Conservation (phyloP, 2,329 filamentous ascomycete species). For the Blastomyces parvus region DNA sequence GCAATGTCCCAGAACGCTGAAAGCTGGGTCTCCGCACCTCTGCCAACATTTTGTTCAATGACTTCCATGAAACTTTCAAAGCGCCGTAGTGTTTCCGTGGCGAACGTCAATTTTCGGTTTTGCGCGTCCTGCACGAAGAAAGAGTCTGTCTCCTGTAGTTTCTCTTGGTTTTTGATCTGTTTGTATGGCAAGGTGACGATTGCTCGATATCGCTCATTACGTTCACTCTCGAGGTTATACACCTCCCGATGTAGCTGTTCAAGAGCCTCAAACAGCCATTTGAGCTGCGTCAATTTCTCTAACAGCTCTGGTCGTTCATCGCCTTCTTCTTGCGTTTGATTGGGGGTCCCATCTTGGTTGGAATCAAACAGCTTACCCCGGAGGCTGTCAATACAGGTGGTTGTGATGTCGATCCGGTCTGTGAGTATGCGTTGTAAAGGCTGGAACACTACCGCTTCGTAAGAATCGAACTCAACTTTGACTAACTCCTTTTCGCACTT, state of each 20-base stretch:
- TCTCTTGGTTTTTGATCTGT: slow-evolving; percentile 62
- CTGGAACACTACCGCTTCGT: slow-evolving; percentile 72
- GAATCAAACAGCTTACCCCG: slow-evolving; percentile 63
- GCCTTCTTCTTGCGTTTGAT: slow-evolving; percentile 85
- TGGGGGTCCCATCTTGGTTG: slow-evolving; percentile 58
- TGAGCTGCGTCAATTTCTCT: slow-evolving; percentile 87
- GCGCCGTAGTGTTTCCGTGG: slow-evolving; percentile 62
- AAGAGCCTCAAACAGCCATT: slow-evolving; percentile 95
- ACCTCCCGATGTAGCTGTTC: slow-evolving; percentile 77
- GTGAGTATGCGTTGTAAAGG: slow-evolving; percentile 74
- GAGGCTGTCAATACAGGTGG: slow-evolving; percentile 67
- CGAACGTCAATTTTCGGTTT: slow-evolving; percentile 61
- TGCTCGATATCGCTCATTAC: slow-evolving; percentile 76
- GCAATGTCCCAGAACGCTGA: slow-evolving; percentile 98
- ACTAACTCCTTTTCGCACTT: slow-evolving; percentile 60
- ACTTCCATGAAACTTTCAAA: slow-evolving; percentile 67
- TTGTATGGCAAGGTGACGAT: slow-evolving; percentile 77
- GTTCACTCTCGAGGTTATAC: slow-evolving; percentile 73
- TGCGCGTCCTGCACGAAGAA: slow-evolving; percentile 76
- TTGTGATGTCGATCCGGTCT: slow-evolving; percentile 62
- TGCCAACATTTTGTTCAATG: slow-evolving; percentile 73
- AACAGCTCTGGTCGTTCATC: slow-evolving; percentile 89
- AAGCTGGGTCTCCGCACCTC: slow-evolving; percentile 82
- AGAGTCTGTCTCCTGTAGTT: slow-evolving; percentile 63
- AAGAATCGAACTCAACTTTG: slow-evolving; percentile 73